Base-by-base conservation (phyloP, 1,284 basidiomycete genomes). In the Leccinum angustisporum region DNA sequence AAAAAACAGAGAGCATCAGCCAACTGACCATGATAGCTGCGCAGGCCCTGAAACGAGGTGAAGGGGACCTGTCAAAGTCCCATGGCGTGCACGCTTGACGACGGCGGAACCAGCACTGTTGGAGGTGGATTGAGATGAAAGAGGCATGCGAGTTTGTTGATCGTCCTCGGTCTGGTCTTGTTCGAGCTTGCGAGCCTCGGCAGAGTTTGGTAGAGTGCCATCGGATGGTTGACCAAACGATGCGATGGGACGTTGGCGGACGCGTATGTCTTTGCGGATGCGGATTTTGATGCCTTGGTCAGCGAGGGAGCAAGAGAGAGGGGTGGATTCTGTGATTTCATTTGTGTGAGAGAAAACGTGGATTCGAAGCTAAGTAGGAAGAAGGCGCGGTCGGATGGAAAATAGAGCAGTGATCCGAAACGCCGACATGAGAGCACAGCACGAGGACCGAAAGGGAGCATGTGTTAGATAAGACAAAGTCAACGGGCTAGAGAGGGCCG, bases 211-310 rank as follows among this genome's bases (percentile, higher is more conserved):
- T n/a, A 72, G 72, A 14, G 75, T 77, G 38, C 75, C 67, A 38
- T 77, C 76, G 21, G 79, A 71, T 0, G 77, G 72, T 25, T 79
- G 67, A 0, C 79, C 79, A 30, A 81, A 70, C 0, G 78, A 77
- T 30, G 78, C 76, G 16, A 81, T 78, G 1, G 85, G 83, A 11
- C 86, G 80, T 72, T 92, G 92, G 63, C 91, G 83, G 27, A 90
- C 86, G 2, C 91, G 86, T 48, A 92, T 92, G 66, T 95, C 92
- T 74, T 94, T 95, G 51, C 94, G 85, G 46, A 96, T 95, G 30
- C 94, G 87, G 55, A 97, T 95, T 76, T 96, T 95, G 74, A 96
- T 91, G 4, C 94, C 94, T 76, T 97, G 94, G 70, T 94, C 91
- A 10, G 94, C 92, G 61, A 97, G 84, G 0, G 91, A 91, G 67